Percentiles rank a stretch among this genome's conserved stretches.
phyloP scores from a whole-genome alignment of 306 rosid genomes.

The Canavalia gladiata region DNA sequence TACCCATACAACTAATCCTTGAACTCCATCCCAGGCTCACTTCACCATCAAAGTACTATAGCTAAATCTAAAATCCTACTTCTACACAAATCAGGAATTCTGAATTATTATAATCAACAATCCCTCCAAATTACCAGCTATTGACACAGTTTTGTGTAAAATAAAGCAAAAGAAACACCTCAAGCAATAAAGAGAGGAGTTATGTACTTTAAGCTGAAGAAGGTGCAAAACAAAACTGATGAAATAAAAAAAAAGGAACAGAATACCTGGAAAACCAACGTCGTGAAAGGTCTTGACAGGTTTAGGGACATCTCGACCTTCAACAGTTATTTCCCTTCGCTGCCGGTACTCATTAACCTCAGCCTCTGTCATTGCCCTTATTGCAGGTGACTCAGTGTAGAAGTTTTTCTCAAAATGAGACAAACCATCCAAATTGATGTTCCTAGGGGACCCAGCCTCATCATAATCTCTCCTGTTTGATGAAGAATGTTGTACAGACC shows the following conservation, averaged over 20 bases:
- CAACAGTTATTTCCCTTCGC: constrained; percentile 86
- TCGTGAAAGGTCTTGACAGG: constrained; percentile 85
- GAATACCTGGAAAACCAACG: constrained; percentile 89
- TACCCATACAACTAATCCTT: background rate
- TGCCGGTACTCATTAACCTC: constrained; percentile 81
- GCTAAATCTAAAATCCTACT: background rate
- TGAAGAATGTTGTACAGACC: constrained; percentile 44
- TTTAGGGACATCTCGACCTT: constrained; percentile 95
- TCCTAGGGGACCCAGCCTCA: constrained; percentile 68
- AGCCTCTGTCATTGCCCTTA: constrained; percentile 81
- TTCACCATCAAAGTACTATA: background rate
- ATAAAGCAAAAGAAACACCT: constrained; percentile 20
- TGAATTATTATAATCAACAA: too few relatives aligned
- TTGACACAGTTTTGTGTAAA: background rate
- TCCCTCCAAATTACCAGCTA: constrained; percentile 4
- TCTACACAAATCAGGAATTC: too few relatives aligned
- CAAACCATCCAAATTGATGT: constrained; percentile 91
- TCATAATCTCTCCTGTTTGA: constrained; percentile 66
- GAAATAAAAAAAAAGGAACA: background rate
- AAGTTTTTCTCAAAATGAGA: constrained; percentile 94
- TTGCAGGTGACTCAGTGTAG: constrained; percentile 77
- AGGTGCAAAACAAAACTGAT: background rate
- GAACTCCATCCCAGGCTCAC: background rate
- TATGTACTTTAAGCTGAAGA: constrained; percentile 4
- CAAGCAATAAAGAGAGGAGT: background rate